A percentile compares a stretch with the other conserved stretches of the same genome.
These are phyloP conservation scores for Peronosclerospora sorghi DNA, from an alignment of 352 stramenopile genomes.

Conservation along the genomic window DNA sequence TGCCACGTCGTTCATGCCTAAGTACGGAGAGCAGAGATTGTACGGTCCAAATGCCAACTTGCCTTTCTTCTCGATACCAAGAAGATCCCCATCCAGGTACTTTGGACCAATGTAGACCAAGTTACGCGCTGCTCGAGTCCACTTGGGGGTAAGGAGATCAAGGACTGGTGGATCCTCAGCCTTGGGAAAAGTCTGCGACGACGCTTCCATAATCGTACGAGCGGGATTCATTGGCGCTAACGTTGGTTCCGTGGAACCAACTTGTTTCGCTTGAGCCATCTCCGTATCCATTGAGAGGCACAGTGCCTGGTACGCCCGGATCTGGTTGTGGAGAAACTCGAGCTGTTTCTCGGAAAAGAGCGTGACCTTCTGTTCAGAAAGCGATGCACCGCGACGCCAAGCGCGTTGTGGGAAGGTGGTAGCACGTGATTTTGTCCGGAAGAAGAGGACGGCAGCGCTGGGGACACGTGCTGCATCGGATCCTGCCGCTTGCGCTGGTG, in stretches of 20 bases:
- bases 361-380: conserved; percentile 51
- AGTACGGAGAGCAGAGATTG: conserved; percentile 44
- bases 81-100: conserved; percentile 57
- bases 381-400: conserved; percentile 42
- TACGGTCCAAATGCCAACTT: conserved; percentile 43
- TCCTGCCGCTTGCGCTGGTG: conserved; percentile 11
- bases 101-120: conserved; percentile 50
- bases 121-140: conserved; percentile 40
- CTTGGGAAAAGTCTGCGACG: neutral
- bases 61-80: conserved; percentile 45
- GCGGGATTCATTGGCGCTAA: neutral
- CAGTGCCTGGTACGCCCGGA: conserved; percentile 71
- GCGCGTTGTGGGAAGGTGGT: no score
- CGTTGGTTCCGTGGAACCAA: neutral
- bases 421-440: conserved; percentile 2
- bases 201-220: neutral
- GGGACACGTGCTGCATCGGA: neutral
- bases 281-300: conserved; percentile 77
- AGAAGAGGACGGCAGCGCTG: conserved; percentile 2
- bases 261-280: conserved; percentile 22
- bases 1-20: conserved; percentile 60
- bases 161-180: conserved; percentile 7
- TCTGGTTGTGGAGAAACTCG: conserved; percentile 78
- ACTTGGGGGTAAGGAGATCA: conserved; percentile 42
- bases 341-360: conserved; percentile 83